Percentiles rank a stretch among this genome's conserved stretches.
Conservation (phyloP, 192 early-diverging fungal species). For the Entomortierella lignicola region DNA sequence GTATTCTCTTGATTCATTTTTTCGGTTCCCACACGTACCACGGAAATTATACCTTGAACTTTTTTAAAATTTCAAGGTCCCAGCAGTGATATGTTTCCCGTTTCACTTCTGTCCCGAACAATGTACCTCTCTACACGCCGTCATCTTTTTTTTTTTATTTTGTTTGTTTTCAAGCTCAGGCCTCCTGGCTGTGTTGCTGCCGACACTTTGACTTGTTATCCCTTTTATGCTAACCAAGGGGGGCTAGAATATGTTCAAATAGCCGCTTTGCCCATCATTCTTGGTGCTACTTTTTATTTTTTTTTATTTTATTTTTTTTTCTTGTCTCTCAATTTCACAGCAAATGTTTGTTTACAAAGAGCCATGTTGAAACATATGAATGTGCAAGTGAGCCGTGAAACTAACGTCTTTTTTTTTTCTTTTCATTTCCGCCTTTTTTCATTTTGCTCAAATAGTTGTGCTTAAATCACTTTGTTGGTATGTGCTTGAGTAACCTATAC, state of each 20-base stretch:
- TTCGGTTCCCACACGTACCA: neutral
- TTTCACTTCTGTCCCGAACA: neutral
- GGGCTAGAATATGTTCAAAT: neutral
- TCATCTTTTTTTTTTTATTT: neutral
- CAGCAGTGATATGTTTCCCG: neutral
- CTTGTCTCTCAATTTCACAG: neutral
- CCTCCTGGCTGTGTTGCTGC: neutral
- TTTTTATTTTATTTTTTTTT: neutral
- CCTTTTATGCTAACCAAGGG: neutral
- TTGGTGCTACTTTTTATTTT: neutral
- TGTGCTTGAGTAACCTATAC: slow-evolving; percentile 26
- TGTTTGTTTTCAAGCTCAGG: neutral
- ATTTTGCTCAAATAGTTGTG: slow-evolving; percentile 34
- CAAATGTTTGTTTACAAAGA: neutral
- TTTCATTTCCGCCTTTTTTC: neutral
- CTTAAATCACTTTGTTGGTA: slow-evolving; percentile 58
- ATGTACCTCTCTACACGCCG: neutral
- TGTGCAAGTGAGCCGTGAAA: slow-evolving; percentile 3
- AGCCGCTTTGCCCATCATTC: neutral
- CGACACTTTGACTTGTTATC: neutral
- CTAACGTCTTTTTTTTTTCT: slow-evolving; percentile 11
- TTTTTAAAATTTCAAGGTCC: neutral
- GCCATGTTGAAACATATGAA: neutral
- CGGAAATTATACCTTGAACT: neutral
- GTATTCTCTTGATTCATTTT: neutral